Base-by-base conservation (phyloP, 176 grass and related monocot species). In the Zizania latifolia region DNA sequence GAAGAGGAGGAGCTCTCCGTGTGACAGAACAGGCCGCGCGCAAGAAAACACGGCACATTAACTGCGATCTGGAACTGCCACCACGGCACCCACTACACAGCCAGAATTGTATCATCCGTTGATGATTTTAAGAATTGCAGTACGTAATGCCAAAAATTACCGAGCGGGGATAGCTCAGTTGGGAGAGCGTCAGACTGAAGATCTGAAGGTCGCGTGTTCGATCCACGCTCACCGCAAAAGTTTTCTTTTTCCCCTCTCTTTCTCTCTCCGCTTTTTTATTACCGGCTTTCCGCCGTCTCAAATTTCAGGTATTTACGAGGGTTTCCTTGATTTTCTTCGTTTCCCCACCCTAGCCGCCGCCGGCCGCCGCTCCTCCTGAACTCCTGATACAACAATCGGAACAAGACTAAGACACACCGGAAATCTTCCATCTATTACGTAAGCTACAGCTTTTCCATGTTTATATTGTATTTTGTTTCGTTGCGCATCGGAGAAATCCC, bases 151-250 rank as follows among this genome's bases (percentile, higher is more conserved):
- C n/a, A n/a, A n/a, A n/a, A n/a, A n/a, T n/a, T n/a, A n/a, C n/a
- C n/a, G n/a, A 21, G 84, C 85, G 89, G 83, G 89, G 89, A 95
- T 96, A 96, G 92, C 92, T 96, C 89, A 92, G 92, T 86, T 92
- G 86, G 92, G 88, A 86, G 71, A 96, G 74, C 76, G 90, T 97
- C 87, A 98, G 91, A 92, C 89, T 98, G 94, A 94, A 98, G 94
- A 98, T 98, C 84, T 92, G 82, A 94, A 98, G 89, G 89, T 86
- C 91, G 89, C 78, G 86, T 92, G 89, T 98, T 98, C 84, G 77
- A 95, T 92, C 92, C 89, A 92, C 86, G 76, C 86, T 92, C 89
- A 92, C 89, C 89, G 86, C 80, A n/a, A n/a, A n/a, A n/a, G n/a
- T n/a, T n/a, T n/a, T n/a, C n/a, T n/a, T n/a, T n/a, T n/a, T n/a